These are phyloP conservation scores for Cercospora sojina DNA, from an alignment of 2,329 filamentous ascomycete genomes.

Conservation along the genomic window DNA sequence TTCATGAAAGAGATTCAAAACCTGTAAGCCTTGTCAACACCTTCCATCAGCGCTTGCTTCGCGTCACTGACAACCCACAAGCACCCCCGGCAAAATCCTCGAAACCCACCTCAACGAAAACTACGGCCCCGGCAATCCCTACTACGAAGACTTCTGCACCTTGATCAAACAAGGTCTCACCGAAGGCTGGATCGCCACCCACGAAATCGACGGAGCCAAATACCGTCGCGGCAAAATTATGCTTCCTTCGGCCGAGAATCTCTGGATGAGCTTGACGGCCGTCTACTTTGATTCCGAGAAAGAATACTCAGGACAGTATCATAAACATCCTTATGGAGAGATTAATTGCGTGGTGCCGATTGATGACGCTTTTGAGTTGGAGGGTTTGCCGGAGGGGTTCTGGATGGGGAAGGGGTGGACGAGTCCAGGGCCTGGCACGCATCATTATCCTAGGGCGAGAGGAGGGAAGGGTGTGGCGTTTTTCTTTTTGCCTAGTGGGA, in stretches of 20 bases:
- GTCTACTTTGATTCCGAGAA: conserved; percentile 57
- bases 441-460: conserved; percentile 57
- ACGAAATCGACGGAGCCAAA: conserved; percentile 43
- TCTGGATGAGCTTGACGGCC: conserved; percentile 57
- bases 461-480: conserved; percentile 53
- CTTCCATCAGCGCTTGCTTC: not conserved
- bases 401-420: conserved; percentile 60
- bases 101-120: conserved; percentile 38
- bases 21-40: conserved; percentile 16
- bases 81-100: conserved; percentile 40
- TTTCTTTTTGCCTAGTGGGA: conserved; percentile 57
- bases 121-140: conserved; percentile 40
- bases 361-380: conserved; percentile 52
- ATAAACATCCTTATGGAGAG: conserved; percentile 37
- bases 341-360: conserved; percentile 43
- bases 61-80: conserved; percentile 6
- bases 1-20: conserved; percentile 31
- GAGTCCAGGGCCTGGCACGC: conserved; percentile 54
- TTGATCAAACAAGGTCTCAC: conserved; percentile 38
- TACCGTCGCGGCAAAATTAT: conserved; percentile 51
- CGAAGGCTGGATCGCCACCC: conserved; percentile 42
- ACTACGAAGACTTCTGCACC: conserved; percentile 40
- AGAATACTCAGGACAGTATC: conserved; percentile 54
- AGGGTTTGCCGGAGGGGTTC: conserved; percentile 49
- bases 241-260: conserved; percentile 48